Conservation (phyloP, 768 basidiomycete genomes). For the Leccinum pellstonianum region DNA sequence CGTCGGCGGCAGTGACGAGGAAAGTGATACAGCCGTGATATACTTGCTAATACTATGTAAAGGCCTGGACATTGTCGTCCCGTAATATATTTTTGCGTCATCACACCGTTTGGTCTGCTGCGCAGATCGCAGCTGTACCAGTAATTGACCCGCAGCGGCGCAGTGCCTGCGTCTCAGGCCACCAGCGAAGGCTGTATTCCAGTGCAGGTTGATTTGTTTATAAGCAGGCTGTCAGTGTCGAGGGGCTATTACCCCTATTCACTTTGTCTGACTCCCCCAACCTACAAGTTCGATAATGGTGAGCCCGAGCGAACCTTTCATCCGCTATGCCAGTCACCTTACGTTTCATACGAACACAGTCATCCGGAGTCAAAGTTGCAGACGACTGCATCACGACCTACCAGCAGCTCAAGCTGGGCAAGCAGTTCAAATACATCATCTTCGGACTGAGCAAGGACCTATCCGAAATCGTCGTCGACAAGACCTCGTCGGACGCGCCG, state of each 20-base stretch:
- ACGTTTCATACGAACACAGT: conserved; percentile 13
- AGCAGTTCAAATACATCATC: conserved; percentile 81
- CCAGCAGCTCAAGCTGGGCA: conserved; percentile 23
- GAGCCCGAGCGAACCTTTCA: conserved; percentile 7
- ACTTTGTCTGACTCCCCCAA: neutral
- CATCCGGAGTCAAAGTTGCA: conserved; percentile 47
- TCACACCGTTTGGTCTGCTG: neutral
- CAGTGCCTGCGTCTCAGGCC: conserved; percentile 1
- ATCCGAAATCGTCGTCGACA: conserved; percentile 78
- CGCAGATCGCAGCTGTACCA: neutral
- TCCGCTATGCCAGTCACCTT: neutral
- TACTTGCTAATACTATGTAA: too few species aligned
- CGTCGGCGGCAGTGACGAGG: conserved; percentile 1
- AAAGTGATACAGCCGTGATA: neutral
- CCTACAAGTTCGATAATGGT: conserved; percentile 23
- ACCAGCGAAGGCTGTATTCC: neutral
- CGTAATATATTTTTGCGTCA: neutral
- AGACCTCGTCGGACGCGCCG: conserved; percentile 43
- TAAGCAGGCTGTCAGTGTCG: conserved; percentile 4
- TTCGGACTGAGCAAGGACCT: conserved; percentile 60
- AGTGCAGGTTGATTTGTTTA: conserved; percentile 4
- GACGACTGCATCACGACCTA: conserved; percentile 43
- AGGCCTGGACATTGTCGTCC: neutral
- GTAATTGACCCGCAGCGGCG: conserved; percentile 10
- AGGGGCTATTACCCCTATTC: conserved; percentile 13